A percentile compares a stretch with the other conserved stretches of the same genome.
Evolutionary conservation across 495 filamentous ascomycete species (phyloP).

Genomic region (Xylaria nigripes): DNA sequence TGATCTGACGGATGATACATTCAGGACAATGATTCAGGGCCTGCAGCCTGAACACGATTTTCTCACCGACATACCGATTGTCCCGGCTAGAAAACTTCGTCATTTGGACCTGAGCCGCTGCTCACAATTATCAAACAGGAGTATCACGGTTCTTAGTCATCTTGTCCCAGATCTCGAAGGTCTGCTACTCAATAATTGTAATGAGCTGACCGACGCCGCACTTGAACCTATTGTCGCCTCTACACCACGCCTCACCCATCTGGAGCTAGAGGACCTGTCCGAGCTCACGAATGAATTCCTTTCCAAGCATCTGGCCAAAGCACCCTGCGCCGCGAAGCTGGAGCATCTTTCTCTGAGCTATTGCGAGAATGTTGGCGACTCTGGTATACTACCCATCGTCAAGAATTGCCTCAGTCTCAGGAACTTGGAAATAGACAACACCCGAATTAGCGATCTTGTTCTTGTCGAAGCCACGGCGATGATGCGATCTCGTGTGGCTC

Average conservation of each 20-base stretch:
- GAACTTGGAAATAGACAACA: constrained; percentile 88
- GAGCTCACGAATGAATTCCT: constrained; percentile 67
- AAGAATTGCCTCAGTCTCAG: constrained; percentile 60
- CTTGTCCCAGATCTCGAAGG: constrained; percentile 76
- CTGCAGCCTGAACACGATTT: constrained; percentile 65
- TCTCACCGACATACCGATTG: constrained; percentile 64
- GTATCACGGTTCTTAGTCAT: constrained; percentile 57
- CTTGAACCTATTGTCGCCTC: constrained; percentile 67
- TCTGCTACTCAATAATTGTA: constrained; percentile 68
- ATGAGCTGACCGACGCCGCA: constrained; percentile 60
- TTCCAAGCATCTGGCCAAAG: constrained; percentile 58
- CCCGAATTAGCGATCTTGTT: constrained; percentile 77
- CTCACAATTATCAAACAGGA: constrained; percentile 57
- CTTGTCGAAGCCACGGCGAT: constrained; percentile 76
- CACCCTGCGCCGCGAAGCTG: constrained; percentile 60
- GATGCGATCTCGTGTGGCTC: constrained; percentile 56
- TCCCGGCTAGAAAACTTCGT: constrained; percentile 68
- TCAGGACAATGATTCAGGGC: constrained; percentile 68
- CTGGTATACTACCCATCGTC: constrained; percentile 75
- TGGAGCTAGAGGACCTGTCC: constrained; percentile 82
- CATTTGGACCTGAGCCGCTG: constrained; percentile 84
- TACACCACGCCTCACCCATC: constrained; percentile 66
- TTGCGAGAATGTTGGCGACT: constrained; percentile 78
- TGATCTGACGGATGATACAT: constrained; percentile 62
- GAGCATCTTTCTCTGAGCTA: constrained; percentile 82